phyloP scores from a whole-genome alignment of 2,329 filamentous ascomycete genomes.

The Calonectria honghensis region DNA sequence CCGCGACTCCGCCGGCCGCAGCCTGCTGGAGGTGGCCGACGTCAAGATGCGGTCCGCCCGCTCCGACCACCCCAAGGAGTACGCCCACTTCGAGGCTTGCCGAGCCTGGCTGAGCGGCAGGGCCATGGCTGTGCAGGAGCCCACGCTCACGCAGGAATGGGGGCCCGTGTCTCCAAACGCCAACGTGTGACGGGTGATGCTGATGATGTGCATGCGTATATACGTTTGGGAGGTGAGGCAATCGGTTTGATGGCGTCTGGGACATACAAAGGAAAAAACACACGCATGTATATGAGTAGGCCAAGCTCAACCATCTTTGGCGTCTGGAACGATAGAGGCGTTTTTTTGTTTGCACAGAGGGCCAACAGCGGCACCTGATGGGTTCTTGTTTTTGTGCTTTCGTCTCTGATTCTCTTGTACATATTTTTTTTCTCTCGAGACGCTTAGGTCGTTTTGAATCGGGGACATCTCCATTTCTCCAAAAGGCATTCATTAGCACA shows the following conservation, averaged over 20 bases:
- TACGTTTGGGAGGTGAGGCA: constrained; percentile 4
- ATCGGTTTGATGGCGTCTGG: constrained; percentile 9
- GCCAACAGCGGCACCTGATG: not conserved
- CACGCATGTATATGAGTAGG: not conserved
- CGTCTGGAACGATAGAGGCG: constrained; percentile 3
- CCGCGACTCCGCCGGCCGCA: constrained; percentile 65
- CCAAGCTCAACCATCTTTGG: not conserved
- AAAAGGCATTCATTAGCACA: not conserved
- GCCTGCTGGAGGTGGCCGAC: constrained; percentile 69
- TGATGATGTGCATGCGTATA: constrained; percentile 16
- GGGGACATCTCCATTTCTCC: not conserved
- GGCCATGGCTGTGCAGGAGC: constrained; percentile 61
- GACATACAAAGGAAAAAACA: constrained; percentile 6
- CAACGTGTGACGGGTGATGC: not conserved
- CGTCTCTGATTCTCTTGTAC: not conserved
- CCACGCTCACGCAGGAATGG: constrained; percentile 66
- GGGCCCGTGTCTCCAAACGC: not conserved
- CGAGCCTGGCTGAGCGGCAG: constrained; percentile 66
- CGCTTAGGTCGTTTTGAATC: not conserved
- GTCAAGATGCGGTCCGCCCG: constrained; percentile 59
- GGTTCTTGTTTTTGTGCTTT: not conserved
- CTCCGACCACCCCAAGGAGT: constrained; percentile 57
- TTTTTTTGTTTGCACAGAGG: constrained; percentile 4
- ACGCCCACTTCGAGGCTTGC: constrained; percentile 67
- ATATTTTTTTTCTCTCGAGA: not conserved